Evolutionary conservation across 2,329 filamentous ascomycete genomes (phyloP).

Genomic region (Trichoderma harzianum): DNA sequence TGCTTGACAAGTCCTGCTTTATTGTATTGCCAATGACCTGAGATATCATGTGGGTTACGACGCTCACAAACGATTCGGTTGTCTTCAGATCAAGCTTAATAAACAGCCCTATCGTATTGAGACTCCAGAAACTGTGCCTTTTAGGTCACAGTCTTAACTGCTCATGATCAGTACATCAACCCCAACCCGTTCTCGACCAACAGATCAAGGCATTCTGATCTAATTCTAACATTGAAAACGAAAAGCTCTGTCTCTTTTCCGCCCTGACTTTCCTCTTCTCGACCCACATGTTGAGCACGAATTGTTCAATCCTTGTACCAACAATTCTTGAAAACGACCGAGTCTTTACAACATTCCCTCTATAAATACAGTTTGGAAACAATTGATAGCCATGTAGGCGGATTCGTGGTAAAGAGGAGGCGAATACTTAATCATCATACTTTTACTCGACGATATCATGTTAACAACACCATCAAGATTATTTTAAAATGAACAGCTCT

Average conservation of each 20-base stretch:
- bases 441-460: background rate
- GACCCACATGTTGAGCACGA: background rate
- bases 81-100: background rate
- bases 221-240: background rate
- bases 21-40: background rate
- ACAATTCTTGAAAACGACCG: too few relatives aligned
- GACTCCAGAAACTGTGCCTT: fast-evolving
- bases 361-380: too few relatives aligned
- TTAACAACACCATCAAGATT: background rate
- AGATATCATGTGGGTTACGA: background rate
- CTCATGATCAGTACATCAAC: background rate
- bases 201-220: background rate
- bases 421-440: too few relatives aligned
- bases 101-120: background rate
- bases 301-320: too few relatives aligned
- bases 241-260: background rate
- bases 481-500: background rate
- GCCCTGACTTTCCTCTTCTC: background rate
- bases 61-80: background rate
- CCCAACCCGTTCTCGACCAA: fast-evolving
- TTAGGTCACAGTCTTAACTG: background rate
- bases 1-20: background rate
- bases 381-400: too few relatives aligned
- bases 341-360: too few relatives aligned
- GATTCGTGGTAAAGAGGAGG: too few relatives aligned